Evolutionary conservation across 768 basidiomycete species (phyloP), one percentile per base, ranked within the genome.

Genomic region (Polyporus arcularius): DNA sequence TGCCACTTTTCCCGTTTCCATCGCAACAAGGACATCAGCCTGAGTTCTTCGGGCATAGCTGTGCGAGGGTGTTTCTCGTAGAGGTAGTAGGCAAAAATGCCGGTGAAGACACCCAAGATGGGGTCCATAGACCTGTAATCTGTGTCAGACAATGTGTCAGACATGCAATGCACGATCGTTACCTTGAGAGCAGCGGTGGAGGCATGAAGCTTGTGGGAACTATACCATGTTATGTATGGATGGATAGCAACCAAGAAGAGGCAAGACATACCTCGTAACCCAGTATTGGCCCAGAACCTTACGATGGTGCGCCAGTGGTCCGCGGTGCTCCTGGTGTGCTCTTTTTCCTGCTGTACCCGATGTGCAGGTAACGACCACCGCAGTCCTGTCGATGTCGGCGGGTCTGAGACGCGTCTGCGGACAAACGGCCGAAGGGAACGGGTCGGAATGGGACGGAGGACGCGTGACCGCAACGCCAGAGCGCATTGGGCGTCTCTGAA

Each of bases 31-130:
- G 79, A 72, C 4, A 69, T 46, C 38, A 94, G 73, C 49, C 80
- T 80, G 60, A 89, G 77, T 6, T 86, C 83, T 28, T 78, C 74
- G 0, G 82, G 76, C 15, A 85, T 78, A 9, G 82, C 85, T 4
- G 86, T 89, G 41, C 92, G 85, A 5, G 92, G 92, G 72, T 94
- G 85, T 31, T 79, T 87, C 71, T 94, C 92, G 71, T 89, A 83
- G 40, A 94, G 82, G 71, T 90, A 86, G 71, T 86, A 94, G 5
- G 92, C 92, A 45, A 92, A 73, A 42, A 84, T 71, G 12, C 92
- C 92, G 1, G 91, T 92, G 69, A 92, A 87, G 54, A 92, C 74
- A 7, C 91, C 92, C 42, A 94, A 74, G 15, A 90, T 57, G 4
- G 89, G 85, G 72, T 94, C 92, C 4, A 92, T 66, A 1, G 81